These are phyloP conservation scores for Sarocladium oryzae DNA, from an alignment of 2,329 filamentous ascomycete species.

Conservation along the genomic window DNA sequence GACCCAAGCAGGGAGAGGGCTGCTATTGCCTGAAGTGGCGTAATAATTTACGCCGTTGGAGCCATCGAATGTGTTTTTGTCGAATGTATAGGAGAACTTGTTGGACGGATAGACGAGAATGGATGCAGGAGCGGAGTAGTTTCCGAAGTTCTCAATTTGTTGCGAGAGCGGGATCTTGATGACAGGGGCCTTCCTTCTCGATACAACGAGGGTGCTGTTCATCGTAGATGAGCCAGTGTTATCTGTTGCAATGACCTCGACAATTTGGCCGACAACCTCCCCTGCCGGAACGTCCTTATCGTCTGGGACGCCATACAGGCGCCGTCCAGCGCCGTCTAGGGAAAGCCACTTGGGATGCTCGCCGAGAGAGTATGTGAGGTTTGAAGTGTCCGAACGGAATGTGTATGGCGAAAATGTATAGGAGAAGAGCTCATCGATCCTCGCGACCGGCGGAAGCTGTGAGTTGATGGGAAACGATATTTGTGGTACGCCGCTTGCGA, in stretches of 20 bases:
- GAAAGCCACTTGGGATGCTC: conserved; percentile 67
- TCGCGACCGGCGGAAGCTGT: conserved; percentile 74
- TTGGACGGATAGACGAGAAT: conserved; percentile 49
- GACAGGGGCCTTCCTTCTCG: conserved; percentile 46
- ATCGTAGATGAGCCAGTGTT: conserved; percentile 54
- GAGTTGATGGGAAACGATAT: conserved; percentile 71
- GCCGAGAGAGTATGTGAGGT: conserved; percentile 61
- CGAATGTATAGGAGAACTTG: conserved; percentile 47
- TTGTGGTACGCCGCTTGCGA: conserved; percentile 31
- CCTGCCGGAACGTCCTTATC: conserved; percentile 39
- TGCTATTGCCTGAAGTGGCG: conserved; percentile 67
- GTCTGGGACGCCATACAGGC: conserved; percentile 64
- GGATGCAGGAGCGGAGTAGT: conserved; percentile 53
- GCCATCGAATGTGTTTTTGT: conserved; percentile 52
- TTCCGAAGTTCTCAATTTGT: conserved; percentile 52
- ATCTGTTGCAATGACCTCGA: conserved; percentile 67
- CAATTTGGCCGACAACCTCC: conserved; percentile 50
- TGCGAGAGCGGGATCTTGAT: conserved; percentile 50
- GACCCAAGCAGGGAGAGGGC: conserved; percentile 82
- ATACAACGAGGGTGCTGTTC: conserved; percentile 65
- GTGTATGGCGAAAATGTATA: conserved; percentile 70
- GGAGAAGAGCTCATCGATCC: conserved; percentile 58
- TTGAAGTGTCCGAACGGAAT: conserved; percentile 50
- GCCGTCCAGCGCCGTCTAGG: conserved; percentile 57
- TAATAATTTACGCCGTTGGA: conserved; percentile 53